These are phyloP conservation scores for Maudiozyma pseudohumilis DNA, from an alignment of 805 yeast genomes.

Conservation along the genomic window DNA sequence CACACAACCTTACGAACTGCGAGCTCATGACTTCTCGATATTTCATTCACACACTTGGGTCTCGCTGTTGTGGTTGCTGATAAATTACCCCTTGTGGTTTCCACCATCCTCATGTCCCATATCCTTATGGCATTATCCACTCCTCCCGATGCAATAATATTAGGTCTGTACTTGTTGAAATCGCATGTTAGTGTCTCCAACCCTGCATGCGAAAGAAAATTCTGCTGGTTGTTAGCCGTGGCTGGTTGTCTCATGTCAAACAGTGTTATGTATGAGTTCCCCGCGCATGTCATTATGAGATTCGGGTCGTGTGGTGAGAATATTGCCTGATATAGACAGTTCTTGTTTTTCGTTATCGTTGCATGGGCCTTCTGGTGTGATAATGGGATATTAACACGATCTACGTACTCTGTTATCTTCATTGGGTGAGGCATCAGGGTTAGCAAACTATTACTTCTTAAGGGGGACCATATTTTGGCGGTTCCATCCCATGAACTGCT, in stretches of 20 bases:
- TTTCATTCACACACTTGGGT: slow-evolving; percentile 52
- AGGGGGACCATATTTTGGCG: slow-evolving; percentile 69
- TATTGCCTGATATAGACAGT: slow-evolving; percentile 69
- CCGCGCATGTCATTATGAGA: slow-evolving; percentile 53
- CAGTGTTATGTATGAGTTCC: slow-evolving; percentile 63
- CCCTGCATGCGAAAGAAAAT: slow-evolving; percentile 66
- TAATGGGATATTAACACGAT: slow-evolving; percentile 18
- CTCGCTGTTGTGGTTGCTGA: not conserved
- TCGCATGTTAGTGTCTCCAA: slow-evolving; percentile 74
- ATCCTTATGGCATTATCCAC: slow-evolving; percentile 75
- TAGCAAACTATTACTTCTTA: slow-evolving; percentile 43
- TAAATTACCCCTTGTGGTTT: not conserved
- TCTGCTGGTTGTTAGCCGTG: slow-evolving; percentile 38
- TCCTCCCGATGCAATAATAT: slow-evolving; percentile 80
- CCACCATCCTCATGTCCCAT: slow-evolving; percentile 74
- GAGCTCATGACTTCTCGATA: slow-evolving; percentile 71
- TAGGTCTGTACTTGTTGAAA: slow-evolving; percentile 81
- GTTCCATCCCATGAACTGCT: slow-evolving; percentile 91
- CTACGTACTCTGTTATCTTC: slow-evolving; percentile 18
- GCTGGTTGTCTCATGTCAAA: slow-evolving; percentile 73
- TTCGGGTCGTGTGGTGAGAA: slow-evolving; percentile 82
- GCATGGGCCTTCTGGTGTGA: slow-evolving; percentile 22
- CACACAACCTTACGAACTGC: slow-evolving; percentile 77
- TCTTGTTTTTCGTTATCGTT: slow-evolving; percentile 31
- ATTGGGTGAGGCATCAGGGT: slow-evolving; percentile 38